Conservation (phyloP, 805 yeast genomes). For the Myxozyma neglecta region DNA sequence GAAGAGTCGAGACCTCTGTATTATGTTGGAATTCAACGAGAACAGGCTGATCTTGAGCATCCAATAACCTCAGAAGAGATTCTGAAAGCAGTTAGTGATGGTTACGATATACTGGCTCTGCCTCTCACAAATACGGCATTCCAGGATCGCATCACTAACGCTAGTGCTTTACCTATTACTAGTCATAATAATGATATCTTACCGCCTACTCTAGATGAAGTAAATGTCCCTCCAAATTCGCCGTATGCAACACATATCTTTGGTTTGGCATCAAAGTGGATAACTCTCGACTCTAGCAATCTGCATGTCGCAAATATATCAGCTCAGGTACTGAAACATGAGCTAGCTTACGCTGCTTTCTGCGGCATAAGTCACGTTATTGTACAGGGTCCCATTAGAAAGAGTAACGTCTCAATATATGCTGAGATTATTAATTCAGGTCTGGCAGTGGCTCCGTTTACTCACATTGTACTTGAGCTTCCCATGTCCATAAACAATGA, state of each 20-base stretch:
- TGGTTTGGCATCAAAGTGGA: conserved; percentile 66
- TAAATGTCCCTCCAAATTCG: conserved; percentile 15
- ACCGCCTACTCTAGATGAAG: conserved; percentile 23
- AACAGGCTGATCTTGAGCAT: neutral
- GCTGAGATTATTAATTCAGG: conserved; percentile 47
- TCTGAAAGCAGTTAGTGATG: conserved; percentile 12
- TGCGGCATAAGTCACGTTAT: conserved; percentile 58
- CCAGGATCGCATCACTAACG: conserved; percentile 20
- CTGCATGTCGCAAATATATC: conserved; percentile 53
- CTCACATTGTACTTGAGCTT: conserved; percentile 32
- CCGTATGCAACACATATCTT: conserved; percentile 35
- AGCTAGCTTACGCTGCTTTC: conserved; percentile 57
- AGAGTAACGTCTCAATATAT: conserved; percentile 52
- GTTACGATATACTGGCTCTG: conserved; percentile 22
- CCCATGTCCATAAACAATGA: conserved; percentile 36
- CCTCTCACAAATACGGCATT: conserved; percentile 20
- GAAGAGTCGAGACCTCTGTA: neutral
- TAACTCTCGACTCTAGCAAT: conserved; percentile 62
- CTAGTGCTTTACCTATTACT: neutral
- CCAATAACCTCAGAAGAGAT: conserved; percentile 7
- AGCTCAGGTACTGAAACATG: conserved; percentile 57
- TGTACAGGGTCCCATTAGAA: conserved; percentile 63
- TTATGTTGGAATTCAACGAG: conserved; percentile 24
- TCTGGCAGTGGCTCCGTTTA: conserved; percentile 34
- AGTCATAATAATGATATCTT: neutral